Evolutionary conservation across 176 grass and related monocot genomes (phyloP).

Genomic region (Puccinellia tenuiflora): DNA sequence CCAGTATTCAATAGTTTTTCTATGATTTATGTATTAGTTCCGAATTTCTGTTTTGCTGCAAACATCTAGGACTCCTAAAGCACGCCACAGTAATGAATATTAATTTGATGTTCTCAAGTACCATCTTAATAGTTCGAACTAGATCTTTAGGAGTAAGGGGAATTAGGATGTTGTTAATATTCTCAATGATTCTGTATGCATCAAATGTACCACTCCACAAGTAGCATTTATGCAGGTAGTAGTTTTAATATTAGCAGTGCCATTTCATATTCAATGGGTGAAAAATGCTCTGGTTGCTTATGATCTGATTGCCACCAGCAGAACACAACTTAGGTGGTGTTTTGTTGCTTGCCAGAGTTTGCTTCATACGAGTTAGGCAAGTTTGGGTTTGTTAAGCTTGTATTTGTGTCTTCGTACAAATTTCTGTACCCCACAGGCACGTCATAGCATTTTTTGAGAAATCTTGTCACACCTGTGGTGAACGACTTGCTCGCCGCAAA

Average conservation of each 20-base stretch:
- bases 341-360: not conserved
- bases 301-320: not conserved
- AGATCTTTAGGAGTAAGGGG: not conserved
- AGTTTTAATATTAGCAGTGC: not conserved
- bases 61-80: not conserved
- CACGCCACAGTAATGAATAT: not conserved
- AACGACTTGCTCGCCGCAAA: not conserved
- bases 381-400: not conserved
- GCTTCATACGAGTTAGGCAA: not conserved
- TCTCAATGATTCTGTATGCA: not conserved
- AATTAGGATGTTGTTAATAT: not conserved
- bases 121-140: not conserved
- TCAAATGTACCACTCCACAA: not conserved
- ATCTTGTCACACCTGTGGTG: not conserved
- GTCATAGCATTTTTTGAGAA: not conserved
- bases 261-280: not conserved
- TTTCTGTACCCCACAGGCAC: not conserved
- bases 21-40: not conserved
- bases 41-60: not conserved
- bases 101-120: not conserved
- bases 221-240: not conserved
- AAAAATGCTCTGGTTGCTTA: not conserved
- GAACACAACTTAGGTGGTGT: not conserved
- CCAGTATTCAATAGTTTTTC: slow-evolving; percentile 7
- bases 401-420: not conserved